Evolutionary conservation across 129 eudicot species (phyloP).

Genomic region (Artemisia tridentata): DNA sequence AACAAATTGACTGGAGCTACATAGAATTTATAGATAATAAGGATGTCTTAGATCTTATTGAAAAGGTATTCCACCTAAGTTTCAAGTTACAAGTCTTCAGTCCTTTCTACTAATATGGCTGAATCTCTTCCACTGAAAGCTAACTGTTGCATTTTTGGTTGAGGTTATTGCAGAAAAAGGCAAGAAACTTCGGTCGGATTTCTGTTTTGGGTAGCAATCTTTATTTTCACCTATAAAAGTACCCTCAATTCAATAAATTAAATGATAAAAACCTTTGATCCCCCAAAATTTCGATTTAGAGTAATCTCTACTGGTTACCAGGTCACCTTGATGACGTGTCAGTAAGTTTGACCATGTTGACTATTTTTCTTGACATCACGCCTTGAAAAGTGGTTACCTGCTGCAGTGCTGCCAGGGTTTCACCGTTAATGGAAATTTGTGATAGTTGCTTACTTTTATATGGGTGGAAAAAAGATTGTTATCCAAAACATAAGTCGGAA

Average conservation of each 20-base stretch:
- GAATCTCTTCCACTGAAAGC: slow-evolving; percentile 6
- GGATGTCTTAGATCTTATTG: slow-evolving; percentile 95
- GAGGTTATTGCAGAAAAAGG: background rate
- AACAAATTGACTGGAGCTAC: slow-evolving; percentile 98
- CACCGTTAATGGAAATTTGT: too few species aligned
- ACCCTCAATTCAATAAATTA: background rate
- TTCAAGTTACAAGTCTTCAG: background rate
- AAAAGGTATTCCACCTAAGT: slow-evolving; percentile 54
- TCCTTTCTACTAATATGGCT: slow-evolving; percentile 4
- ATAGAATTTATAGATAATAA: slow-evolving; percentile 96
- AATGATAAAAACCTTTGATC: background rate
- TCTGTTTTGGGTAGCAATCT: background rate
- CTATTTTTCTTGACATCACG: background rate
- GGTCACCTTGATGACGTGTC: too few species aligned
- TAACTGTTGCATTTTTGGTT: slow-evolving; percentile 1
- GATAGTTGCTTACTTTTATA: too few species aligned
- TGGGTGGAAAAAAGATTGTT: too few species aligned
- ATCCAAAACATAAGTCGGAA: too few species aligned
- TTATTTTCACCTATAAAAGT: background rate
- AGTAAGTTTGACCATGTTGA: background rate
- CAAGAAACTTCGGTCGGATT: too few species aligned
- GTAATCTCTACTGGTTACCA: too few species aligned
- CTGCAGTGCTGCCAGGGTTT: too few species aligned
- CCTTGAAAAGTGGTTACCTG: too few species aligned
- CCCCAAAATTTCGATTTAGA: too few species aligned